Base-by-base conservation (phyloP, 495 filamentous ascomycete genomes). In the Daldinia childiae region DNA sequence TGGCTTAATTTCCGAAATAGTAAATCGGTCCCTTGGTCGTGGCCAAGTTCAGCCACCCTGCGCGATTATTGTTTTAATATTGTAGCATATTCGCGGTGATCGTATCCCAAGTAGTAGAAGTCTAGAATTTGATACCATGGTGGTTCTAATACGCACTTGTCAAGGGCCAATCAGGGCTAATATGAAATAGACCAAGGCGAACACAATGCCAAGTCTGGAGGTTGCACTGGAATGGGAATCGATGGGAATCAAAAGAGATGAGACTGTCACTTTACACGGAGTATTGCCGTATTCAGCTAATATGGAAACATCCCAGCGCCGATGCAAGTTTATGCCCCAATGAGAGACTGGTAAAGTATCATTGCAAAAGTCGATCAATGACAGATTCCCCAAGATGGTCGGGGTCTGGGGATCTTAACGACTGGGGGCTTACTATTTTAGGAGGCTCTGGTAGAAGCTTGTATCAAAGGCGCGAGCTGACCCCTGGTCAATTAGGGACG, bases 131-230 rank as follows among this genome's bases (percentile, higher is more conserved):
- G 29, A 58, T 59, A 21, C n/a, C 4, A 21, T 48, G 41, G 34
- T 36, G 30, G 38, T 43, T 43, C 36, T 62, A 48, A 68, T 58
- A 69, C 32, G n/a, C 30, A 34, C 30, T 29, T 56, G 7, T 4
- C 29, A 7, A 45, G 26, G 27, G 17, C 15, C n/a, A 39, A 27
- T 54, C 50, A 52, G 39, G 34, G 15, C 27, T 73, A 32, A 45
- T 52, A 39, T 21, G 36, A 43, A 36, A 64, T 69, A 64, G 52
- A 30, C 50, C 27, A 0, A 30, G 26, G 29, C 29, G 54, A 73
- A 69, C 24, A 38, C 32, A 30, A 59, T 63, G 71, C 66, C 71
- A 66, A 73, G 66, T 58, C 29, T 69, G 52, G 48, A 66, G 65
- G 43, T 58, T 58, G 29, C 48, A 60, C 36, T 30, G 4, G 26